Evolutionary conservation across 495 filamentous ascomycete species (phyloP), one percentile per base, ranked within the genome.

Genomic region (Xylaria intraflava): DNA sequence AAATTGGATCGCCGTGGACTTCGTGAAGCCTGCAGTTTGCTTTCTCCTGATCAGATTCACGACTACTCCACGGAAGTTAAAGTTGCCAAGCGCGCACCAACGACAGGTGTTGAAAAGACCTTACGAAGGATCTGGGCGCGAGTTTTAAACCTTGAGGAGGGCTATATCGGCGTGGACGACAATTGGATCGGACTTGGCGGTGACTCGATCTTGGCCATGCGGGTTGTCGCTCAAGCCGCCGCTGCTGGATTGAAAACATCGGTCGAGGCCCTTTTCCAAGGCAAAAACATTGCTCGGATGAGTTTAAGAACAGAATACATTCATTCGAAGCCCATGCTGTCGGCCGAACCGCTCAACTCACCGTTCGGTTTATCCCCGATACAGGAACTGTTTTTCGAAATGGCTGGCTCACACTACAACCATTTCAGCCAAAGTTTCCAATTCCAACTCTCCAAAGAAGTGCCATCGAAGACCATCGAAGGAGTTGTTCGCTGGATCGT

Each of bases 391-490:
- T 84, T 82, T 60, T 83, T 82, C 41, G 68, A 79, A 9, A 40
- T 51, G 20, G 41, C 23, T 57, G 69, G 3, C 68, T 70, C 0
- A 67, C 65, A 33, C 65, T 65, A 78, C 47, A 72, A 69, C 1
- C 79, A 84, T 40, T 87, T 83, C 64, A 85, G 85, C 57, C 82
- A 85, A 55, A 82, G 81, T 36, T 72, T 85, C 27, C 60, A 81
- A 1, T 71, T 83, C 1, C 73, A 74, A 0, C 36, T 84, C 5
- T 72, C 68, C 36, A 67, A 65, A 29, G 44, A 51, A 0, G 51
- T 77, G 10, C 59, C 69, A 24, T 61, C 71, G 6, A 10, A 55
- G 0, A 61, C 66, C 0, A 49, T 85, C 0, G 58, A 53, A 0
- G 61, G 62, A 24, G 77, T 72, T 3, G 56, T 82, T 19, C 70